phyloP scores from a whole-genome alignment of 1,139 yeast species.

The Sugiyamaella paludigena region DNA sequence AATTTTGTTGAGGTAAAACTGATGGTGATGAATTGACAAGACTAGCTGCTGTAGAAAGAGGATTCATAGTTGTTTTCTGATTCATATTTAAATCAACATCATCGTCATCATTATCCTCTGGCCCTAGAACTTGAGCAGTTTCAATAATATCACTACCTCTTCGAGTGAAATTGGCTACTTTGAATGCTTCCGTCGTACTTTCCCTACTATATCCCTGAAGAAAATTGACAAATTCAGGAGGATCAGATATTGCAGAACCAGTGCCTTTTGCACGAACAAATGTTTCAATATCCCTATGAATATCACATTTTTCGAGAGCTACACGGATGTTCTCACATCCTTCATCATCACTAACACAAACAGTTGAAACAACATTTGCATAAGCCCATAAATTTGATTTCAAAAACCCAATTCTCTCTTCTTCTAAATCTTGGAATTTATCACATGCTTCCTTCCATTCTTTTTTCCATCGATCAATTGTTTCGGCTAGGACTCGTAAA shows the following conservation, averaged over 20 bases:
- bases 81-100: not conserved
- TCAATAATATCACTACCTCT: conserved; percentile 17
- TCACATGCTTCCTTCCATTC: conserved; percentile 77
- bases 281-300: conserved; percentile 55
- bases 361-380: conserved; percentile 71
- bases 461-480: conserved; percentile 67
- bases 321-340: conserved; percentile 69
- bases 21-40: not conserved
- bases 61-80: not conserved
- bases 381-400: conserved; percentile 81
- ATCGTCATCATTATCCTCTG: conserved; percentile 7
- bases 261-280: conserved; percentile 62
- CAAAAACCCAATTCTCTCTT: conserved; percentile 69
- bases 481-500: conserved; percentile 57
- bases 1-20: too few species aligned
- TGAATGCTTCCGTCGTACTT: conserved; percentile 27
- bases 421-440: conserved; percentile 72
- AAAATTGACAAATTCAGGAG: conserved; percentile 54
- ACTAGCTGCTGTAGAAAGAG: not conserved
- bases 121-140: too few species aligned
- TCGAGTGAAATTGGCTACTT: conserved; percentile 35
- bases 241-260: conserved; percentile 60
- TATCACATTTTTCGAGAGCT: conserved; percentile 65
- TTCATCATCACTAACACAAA: conserved; percentile 77
- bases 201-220: conserved; percentile 44